Percentiles rank a stretch among this genome's conserved stretches.
phyloP scores from a whole-genome alignment of 768 basidiomycete genomes.

The Austroboletus eburneus region DNA sequence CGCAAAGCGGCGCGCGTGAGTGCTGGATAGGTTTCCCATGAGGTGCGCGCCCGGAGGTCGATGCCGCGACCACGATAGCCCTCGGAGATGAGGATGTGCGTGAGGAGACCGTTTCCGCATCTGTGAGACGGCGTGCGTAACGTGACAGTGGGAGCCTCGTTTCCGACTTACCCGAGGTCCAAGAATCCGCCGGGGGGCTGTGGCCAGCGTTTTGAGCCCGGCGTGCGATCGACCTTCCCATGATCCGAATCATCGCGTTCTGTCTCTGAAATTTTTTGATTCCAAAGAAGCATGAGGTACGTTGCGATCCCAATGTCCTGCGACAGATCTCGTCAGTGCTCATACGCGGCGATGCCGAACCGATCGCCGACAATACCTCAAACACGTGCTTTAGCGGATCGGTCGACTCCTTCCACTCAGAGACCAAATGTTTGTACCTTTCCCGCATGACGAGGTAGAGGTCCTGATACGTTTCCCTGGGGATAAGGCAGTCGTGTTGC shows the following conservation, averaged over 20 bases:
- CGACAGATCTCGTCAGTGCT: background rate
- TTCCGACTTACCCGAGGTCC: constrained; percentile 68
- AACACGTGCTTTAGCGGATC: constrained; percentile 90
- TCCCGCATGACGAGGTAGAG: constrained; percentile 85
- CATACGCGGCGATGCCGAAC: background rate
- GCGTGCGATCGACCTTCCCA: too few relatives aligned
- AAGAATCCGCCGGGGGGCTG: constrained; percentile 82
- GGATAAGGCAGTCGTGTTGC: constrained; percentile 73
- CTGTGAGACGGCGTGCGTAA: constrained; percentile 33
- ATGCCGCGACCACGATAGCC: constrained; percentile 84
- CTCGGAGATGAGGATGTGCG: constrained; percentile 79
- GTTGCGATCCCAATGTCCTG: constrained; percentile 95
- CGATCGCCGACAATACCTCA: constrained; percentile 48
- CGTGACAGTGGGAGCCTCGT: background rate
- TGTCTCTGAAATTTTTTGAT: constrained; percentile 34
- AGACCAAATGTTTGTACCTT: constrained; percentile 70
- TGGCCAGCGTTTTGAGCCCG: constrained; percentile 52
- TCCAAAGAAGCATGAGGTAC: constrained; percentile 91
- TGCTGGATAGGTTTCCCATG: constrained; percentile 77
- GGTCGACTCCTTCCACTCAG: constrained; percentile 75
- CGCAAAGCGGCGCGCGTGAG: constrained; percentile 57
- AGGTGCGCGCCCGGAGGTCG: constrained; percentile 79
- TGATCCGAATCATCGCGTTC: background rate
- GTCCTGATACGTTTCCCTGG: constrained; percentile 82
- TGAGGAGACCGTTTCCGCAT: constrained; percentile 90